Evolutionary conservation across 2,329 filamentous ascomycete genomes (phyloP), one percentile per base, ranked within the genome.

Genomic region (Botrytis paeoniae): DNA sequence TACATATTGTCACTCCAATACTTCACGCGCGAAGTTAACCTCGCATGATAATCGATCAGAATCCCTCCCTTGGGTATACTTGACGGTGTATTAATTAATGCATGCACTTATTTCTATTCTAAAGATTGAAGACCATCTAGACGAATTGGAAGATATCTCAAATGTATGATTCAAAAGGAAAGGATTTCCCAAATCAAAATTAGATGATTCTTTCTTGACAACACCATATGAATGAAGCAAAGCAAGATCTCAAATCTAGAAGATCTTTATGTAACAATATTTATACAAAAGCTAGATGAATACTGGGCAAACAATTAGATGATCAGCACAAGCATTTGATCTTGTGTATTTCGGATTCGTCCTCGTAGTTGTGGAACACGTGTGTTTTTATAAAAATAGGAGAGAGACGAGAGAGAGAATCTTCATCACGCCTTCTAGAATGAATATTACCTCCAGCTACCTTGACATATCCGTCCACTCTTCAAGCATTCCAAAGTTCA

Each of bases 271-370:
- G n/a, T 41, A n/a, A 41, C 37, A 29, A 41, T 14, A 62, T 62
- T 29, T 41, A 3, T 62, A 18, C 12, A n/a, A 29, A 29, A 41
- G 61, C 7, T 20, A 32, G n/a, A 63, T 29, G 14, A 32, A 32
- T 16, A 32, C 10, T 18, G 48, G 25, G 25, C 48, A 25, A 51
- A 22, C 22, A 51, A 12, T 8, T 22, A 45, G 43, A 45, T 32
- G 62, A 64, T 64, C 41, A 64, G 62, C 62, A 64, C 39, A 45
- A 64, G 62, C 62, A 64, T n/a, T 22, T 60, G 8, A 35, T 5
- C 29, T 60, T 22, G 51, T 18, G 16, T 32, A 29, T 14, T 18
- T 29, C n/a, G n/a, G 14, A 57, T 57, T 57, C 51, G 51, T 57
- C 9, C 51, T 57, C 14, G n/a, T 29, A 57, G 51, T 29, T 29